Base-by-base conservation (phyloP, 1,139 yeast species). In the Suhomyces bolitotheri region DNA sequence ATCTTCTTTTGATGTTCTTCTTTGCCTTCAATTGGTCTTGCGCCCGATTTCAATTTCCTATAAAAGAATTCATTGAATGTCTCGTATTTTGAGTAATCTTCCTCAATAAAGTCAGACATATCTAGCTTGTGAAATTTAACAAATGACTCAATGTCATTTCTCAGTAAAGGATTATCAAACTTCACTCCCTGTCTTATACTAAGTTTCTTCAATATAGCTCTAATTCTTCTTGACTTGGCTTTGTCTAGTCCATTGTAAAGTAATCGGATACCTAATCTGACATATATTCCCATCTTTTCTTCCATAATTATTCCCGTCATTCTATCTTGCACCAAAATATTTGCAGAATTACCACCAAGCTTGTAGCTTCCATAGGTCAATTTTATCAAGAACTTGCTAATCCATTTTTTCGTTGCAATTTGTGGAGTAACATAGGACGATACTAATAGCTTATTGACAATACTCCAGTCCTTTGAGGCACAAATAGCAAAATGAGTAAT, bases 31-130 rank as follows among this genome's bases (percentile, higher is more conserved):
- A 82, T 61, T 0, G 77, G 76, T 46, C 97, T 71, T 8, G 90
- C 80, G 1, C 73, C 82, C 0, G 85, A 82, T 48, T 78, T 82
- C 44, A 92, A 69, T 50, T 76, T 77, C 34, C 98, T 71, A 58
- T 82, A 89, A 54, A 92, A 92, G 55, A 92, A 92, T 33, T 89
- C 94, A 58, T 92, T 92, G 59, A 92, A 92, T 0, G 90, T 83
- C 7, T 60, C 62, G 58, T 76, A 92, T 12, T 73, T 62, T 1
- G 60, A 54, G 1, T 76, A 61, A 45, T 75, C 69, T 1, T 74
- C 66, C 29, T 70, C 66, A 8, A 73, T 49, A 50, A 89, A 89
- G 35, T 90, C 94, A 0, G 75, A 62, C 57, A 88, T 60, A 53
- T 86, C 86, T 29, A 92, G 66, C 23, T 78, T 74, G 58, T 90